Evolutionary conservation across 306 rosid species (phyloP), one percentile per base, ranked within the genome.

Genomic region (Inga oerstediana): DNA sequence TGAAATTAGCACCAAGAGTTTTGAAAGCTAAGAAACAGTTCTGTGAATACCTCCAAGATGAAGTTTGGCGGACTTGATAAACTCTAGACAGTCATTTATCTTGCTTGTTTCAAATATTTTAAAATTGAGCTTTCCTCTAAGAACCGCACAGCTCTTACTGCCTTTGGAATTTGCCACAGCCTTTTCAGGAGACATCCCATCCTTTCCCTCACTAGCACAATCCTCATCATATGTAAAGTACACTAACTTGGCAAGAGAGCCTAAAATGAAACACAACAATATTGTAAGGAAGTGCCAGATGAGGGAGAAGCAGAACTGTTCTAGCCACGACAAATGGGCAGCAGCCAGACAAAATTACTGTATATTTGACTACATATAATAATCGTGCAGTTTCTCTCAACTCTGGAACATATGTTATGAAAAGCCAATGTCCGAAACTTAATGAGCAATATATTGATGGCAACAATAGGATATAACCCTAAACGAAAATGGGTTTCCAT

Each of bases 81-180:
- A 96, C 68, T 93, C 95, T 83, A 96, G 32, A 76, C 97, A 91
- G 48, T 96, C 98, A 80, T 88, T 81, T 75, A 94, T 92, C 86
- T 91, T 94, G 91, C 91, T 79, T n/a, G 98, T 91, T 80, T 96
- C 98, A 9, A 96, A 96, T 77, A 85, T 94, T 65, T 86, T 87
- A 84, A 96, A 96, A 86, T 90, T 92, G 74, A 96, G 94, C 85
- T 80, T 96, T 88, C 98, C 98, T 79, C 87, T 81, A 79, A 92
- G 85, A 89, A 87, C 85, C 62, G 84, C 79, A 61, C 10, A 30
- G 69, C 81, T 78, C 82, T 78, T 62, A 20, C 58, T 72, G 72
- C 82, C 84, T 20, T 78, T 87, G 59, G 90, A 86, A 65, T 81
- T 91, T 75, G 73, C 79, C n/a, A 78, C 68, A 54, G 80, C 78